These are phyloP conservation scores for Creolimax fragrantissima DNA, from an alignment of 78 protist species.

Conservation along the genomic window DNA sequence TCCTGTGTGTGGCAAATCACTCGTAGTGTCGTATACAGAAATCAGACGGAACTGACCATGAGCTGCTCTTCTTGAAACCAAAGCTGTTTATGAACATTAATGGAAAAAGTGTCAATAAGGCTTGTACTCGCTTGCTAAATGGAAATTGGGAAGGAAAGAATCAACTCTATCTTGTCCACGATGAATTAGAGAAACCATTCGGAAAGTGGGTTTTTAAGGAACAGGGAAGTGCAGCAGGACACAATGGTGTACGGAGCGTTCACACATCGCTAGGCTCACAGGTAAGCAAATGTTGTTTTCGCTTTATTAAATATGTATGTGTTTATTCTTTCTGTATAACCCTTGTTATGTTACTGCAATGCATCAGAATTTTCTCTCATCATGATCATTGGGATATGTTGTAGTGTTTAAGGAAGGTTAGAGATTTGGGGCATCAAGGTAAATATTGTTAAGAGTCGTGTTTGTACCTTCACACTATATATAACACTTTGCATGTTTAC, in stretches of 20 bases:
- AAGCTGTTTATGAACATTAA: not conserved
- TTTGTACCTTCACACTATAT: too few relatives aligned
- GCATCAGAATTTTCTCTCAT: too few relatives aligned
- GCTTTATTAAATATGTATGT: too few relatives aligned
- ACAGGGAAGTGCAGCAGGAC: constrained; percentile 1
- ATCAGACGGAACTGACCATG: not conserved
- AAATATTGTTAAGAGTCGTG: too few relatives aligned
- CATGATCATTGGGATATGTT: too few relatives aligned
- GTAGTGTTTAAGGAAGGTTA: too few relatives aligned
- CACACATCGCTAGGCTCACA: not conserved
- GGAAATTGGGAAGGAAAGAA: not conserved
- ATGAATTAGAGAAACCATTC: not conserved
- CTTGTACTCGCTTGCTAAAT: not conserved
- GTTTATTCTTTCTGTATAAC: too few relatives aligned
- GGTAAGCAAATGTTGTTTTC: not conserved
- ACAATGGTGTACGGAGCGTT: not conserved
- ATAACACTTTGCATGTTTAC: too few relatives aligned
- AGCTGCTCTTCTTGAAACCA: not conserved
- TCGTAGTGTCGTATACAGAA: not conserved
- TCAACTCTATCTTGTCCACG: not conserved
- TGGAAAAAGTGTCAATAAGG: not conserved
- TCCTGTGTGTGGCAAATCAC: too few relatives aligned
- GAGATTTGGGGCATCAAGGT: too few relatives aligned
- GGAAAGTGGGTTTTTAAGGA: not conserved
- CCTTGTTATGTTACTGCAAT: too few relatives aligned